Conservation (phyloP, 2,329 filamentous ascomycete species). For the Talaromyces piceae region DNA sequence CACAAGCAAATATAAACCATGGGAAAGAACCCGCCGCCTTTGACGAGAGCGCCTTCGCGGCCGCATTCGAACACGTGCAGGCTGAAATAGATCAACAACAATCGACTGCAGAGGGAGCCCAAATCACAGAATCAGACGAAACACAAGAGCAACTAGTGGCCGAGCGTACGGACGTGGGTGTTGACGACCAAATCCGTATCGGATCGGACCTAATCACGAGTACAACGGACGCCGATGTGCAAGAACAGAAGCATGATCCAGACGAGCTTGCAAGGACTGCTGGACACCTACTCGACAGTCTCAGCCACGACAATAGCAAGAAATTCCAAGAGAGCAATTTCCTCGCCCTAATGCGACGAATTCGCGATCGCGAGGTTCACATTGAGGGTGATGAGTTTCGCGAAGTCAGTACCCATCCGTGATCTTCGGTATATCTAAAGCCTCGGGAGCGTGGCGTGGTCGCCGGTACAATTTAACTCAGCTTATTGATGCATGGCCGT, state of each 20-base stretch:
- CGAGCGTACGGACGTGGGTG: conserved; percentile 1
- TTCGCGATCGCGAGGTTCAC: conserved; percentile 63
- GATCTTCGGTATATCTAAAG: conserved; percentile 22
- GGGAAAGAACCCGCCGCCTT: conserved; percentile 21
- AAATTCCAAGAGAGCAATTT: conserved; percentile 78
- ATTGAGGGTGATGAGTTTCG: conserved; percentile 59
- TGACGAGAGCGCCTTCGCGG: conserved; percentile 40
- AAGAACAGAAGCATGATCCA: conserved; percentile 40
- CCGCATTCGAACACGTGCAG: conserved; percentile 36
- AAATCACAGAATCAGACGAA: conserved; percentile 5
- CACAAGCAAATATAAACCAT: conserved; percentile 15
- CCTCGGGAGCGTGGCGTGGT: conserved; percentile 28
- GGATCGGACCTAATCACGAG: conserved; percentile 38
- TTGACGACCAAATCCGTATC: conserved; percentile 27
- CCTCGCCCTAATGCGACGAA: conserved; percentile 65
- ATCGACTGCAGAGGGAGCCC: conserved; percentile 11
- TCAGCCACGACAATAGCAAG: conserved; percentile 59
- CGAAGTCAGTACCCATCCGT: conserved; percentile 41
- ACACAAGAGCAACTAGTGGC: conserved; percentile 8
- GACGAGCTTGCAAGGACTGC: conserved; percentile 68
- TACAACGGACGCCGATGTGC: conserved; percentile 24
- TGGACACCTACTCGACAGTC: conserved; percentile 59
- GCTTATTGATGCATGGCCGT: conserved; percentile 23
- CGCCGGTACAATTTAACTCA: conserved; percentile 30
- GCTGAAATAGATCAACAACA: conserved; percentile 29